Evolutionary conservation across 116 monocot genomes (phyloP), one percentile per base, ranked within the genome.

Genomic region (Zostera marina): DNA sequence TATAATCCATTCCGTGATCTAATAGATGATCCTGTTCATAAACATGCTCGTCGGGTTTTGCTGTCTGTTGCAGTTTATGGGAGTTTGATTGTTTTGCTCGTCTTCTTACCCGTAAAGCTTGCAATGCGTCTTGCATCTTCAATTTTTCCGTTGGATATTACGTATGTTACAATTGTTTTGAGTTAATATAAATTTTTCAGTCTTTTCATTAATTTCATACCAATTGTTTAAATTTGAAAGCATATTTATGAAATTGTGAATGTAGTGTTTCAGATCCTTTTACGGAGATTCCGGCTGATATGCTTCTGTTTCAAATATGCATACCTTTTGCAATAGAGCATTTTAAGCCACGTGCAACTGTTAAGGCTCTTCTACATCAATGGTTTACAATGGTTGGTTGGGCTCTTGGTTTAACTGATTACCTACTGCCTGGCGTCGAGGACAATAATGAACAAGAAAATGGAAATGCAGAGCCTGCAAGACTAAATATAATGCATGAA

Each of bases 41-140:
- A 96, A 71, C 96, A 96, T 89, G 85, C 89, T n/a, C 80, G 96
- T 0, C 70, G 96, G 15, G 96, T 96, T 59, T 66, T 96, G 52
- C 63, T 96, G 19, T 96, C 90, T 66, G 89, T 96, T 66, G 96
- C 82, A 61, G 96, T 96, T 58, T 96, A 96, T 78, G 96, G 96
- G 17, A 96, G 89, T 44, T 81, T 96, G 68, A 96, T 96, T 74
- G 96, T 96, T 26, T 85, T 96, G 85, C 90, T 96, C 19, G 85
- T 96, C 11, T 96, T 82, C 65, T 74, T 96, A 66, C 96, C 96
- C 61, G 89, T 96, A 42, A 96, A 89, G 63, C 73, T 96, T 61
- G 89, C 89, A 21, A 85, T 96, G 89, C 80, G 78, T 38, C 64
- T 96, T 53, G 89, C 83, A 53, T 85, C 96, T 63, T 78, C 84